Base-by-base conservation (phyloP, 139 green algal species). In the Spirogloea muscicola region DNA sequence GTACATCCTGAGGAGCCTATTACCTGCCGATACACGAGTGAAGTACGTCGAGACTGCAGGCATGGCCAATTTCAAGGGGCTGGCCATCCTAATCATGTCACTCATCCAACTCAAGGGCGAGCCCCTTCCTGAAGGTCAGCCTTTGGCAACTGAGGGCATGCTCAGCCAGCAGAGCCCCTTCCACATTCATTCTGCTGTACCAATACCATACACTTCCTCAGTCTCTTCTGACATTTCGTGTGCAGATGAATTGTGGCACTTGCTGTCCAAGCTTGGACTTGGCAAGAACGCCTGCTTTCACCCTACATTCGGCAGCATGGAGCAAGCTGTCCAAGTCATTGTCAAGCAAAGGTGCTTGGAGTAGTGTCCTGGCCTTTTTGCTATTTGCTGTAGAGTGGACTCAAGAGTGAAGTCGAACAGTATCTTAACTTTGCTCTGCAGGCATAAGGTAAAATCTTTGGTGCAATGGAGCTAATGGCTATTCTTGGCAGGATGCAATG, bases 221-320 rank as follows among this genome's bases (percentile, higher is more conserved):
- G n/a, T n/a, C n/a, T n/a, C n/a, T n/a, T n/a, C n/a, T n/a, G n/a
- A n/a, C n/a, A n/a, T n/a, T n/a, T n/a, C n/a, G n/a, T n/a, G n/a
- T n/a, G 44, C 66, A 74, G 44, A 33, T 5, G 9, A 5, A 34
- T 65, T 77, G 5, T 78, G 69, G 60, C 58, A 36, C 21, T 33
- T 60, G n/a, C 59, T 78, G 3, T n/a, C 60, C 3, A 36, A 65
- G 37, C n/a, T 78, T 34, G 69, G 69, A 27, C 42, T 78, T 3
- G 3, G n/a, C 9, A 25, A 38, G 37, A 43, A 78, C 13, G 57
- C 74, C 21, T 58, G 74, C 5, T 21, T 21, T 27, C 69, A 78
- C 60, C 69, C 69, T 9, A 48, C 60, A 5, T 76, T 78, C 25
- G 69, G 69, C 57, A 78, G 74, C 49, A 33, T 78, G n/a, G 21